These are phyloP conservation scores for Penicillium salamii DNA, from an alignment of 495 filamentous ascomycete genomes.

Conservation along the genomic window DNA sequence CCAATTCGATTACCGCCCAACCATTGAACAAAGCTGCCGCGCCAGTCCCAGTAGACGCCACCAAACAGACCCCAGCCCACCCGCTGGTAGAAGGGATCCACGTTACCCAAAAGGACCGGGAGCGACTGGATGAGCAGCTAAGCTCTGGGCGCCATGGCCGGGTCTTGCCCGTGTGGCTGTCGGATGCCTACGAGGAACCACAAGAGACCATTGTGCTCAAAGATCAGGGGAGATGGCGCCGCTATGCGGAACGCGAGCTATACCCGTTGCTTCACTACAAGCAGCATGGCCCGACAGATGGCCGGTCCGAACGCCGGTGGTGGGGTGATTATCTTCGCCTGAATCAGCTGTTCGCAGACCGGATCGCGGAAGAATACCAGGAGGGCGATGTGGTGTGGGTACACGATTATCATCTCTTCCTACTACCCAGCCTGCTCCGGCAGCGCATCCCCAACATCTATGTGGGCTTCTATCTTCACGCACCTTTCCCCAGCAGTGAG, in stretches of 20 bases:
- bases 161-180: constrained; percentile 82
- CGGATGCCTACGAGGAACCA: constrained; percentile 61
- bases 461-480: constrained; percentile 87
- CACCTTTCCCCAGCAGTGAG: constrained; percentile 91
- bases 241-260: constrained; percentile 84
- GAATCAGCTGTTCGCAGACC: constrained; percentile 84
- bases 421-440: constrained; percentile 80
- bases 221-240: constrained; percentile 77
- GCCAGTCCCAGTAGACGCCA: constrained; percentile 66
- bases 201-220: constrained; percentile 65
- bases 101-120: constrained; percentile 63
- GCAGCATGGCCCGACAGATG: constrained; percentile 82
- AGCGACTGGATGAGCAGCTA: constrained; percentile 65
- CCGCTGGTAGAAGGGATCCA: constrained; percentile 60
- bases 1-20: constrained; percentile 8
- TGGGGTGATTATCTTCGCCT: constrained; percentile 88
- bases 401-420: constrained; percentile 87
- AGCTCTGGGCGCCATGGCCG: constrained; percentile 63
- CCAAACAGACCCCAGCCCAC: constrained; percentile 48
- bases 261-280: constrained; percentile 94
- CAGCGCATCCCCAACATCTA: constrained; percentile 80
- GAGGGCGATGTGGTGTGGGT: constrained; percentile 88
- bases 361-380: constrained; percentile 79
- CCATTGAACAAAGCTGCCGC: constrained; percentile 62
- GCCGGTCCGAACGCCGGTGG: constrained; percentile 70